A percentile compares a stretch with the other conserved stretches of the same genome.
These are phyloP conservation scores for Prunus mume DNA, from an alignment of 306 rosid species.

Conservation along the genomic window DNA sequence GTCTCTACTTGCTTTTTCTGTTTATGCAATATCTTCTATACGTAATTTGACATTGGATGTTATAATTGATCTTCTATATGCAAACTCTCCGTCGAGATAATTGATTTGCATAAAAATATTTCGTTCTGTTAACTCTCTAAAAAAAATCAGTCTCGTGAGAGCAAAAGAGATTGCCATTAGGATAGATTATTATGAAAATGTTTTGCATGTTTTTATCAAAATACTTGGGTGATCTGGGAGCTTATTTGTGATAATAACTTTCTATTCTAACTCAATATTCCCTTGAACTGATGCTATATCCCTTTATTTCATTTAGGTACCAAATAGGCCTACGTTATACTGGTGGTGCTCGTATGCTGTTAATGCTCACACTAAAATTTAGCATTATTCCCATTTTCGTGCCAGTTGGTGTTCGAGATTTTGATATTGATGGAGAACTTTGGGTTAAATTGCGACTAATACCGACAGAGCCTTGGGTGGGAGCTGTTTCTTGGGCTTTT, in stretches of 20 bases:
- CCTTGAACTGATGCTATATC: constrained; percentile 15
- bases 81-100: neutral
- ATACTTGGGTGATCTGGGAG: neutral
- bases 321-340: constrained; percentile 96
- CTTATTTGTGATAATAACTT: neutral
- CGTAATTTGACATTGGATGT: neutral
- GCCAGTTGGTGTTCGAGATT: constrained; percentile 94
- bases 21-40: neutral
- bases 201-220: neutral
- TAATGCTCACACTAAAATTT: constrained; percentile 88
- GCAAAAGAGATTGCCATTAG: neutral
- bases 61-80: neutral
- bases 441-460: constrained; percentile 92
- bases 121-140: neutral
- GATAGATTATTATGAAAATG: neutral
- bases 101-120: neutral
- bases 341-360: constrained; percentile 94
- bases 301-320: constrained; percentile 58
- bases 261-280: neutral
- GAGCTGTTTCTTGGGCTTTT: constrained; percentile 97
- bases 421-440: constrained; percentile 97
- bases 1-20: neutral
- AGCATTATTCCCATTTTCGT: constrained; percentile 82
- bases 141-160: neutral
- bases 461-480: constrained; percentile 94